phyloP scores from a whole-genome alignment of 441 rosid genomes.

The Breynia disticha region DNA sequence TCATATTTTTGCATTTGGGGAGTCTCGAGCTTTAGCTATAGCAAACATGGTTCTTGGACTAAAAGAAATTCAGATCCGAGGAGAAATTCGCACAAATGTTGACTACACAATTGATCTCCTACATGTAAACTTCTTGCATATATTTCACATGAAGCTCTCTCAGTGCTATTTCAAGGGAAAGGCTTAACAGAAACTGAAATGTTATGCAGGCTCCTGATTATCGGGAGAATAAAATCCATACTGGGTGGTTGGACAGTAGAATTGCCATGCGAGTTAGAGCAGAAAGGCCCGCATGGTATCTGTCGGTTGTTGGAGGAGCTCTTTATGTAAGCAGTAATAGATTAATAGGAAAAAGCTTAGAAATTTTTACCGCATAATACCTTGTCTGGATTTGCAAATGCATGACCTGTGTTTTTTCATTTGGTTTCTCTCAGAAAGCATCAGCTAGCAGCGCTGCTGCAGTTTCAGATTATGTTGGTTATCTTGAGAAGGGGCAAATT shows the following conservation, averaged over 20 bases:
- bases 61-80: constrained; percentile 99
- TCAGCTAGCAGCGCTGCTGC: constrained; percentile 90
- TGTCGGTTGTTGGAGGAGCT: constrained; percentile 99
- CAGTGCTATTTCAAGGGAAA: background rate
- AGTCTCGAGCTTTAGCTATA: constrained; percentile 95
- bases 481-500: constrained; percentile 98
- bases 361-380: background rate
- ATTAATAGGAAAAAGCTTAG: constrained; percentile 4
- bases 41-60: constrained; percentile 99
- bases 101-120: constrained; percentile 96
- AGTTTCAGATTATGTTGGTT: constrained; percentile 97
- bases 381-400: background rate
- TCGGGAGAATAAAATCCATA: constrained; percentile 94
- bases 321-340: constrained; percentile 58
- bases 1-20: constrained; percentile 98
- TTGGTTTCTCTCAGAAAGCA: constrained; percentile 70
- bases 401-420: constrained; percentile 7
- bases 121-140: constrained; percentile 51
- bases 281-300: constrained; percentile 99
- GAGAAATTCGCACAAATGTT: constrained; percentile 96
- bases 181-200: constrained; percentile 19
- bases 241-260: constrained; percentile 99
- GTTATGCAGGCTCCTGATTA: constrained; percentile 83
- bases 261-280: constrained; percentile 99
- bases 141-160: background rate